Conservation (phyloP, 345 rosid genomes). For the Salix arbutifolia region DNA sequence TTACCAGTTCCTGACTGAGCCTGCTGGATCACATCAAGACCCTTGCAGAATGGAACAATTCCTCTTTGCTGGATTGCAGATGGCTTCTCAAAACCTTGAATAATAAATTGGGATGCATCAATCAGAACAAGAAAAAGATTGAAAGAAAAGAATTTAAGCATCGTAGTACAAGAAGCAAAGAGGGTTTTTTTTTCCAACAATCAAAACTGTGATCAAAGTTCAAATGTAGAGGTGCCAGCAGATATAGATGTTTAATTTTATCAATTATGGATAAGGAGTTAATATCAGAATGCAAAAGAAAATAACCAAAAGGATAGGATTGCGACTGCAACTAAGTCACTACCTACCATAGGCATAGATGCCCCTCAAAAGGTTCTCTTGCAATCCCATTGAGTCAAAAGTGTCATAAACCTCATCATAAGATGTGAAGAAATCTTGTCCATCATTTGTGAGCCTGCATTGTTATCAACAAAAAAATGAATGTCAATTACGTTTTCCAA, state of each 20-base stretch:
- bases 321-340: not conserved
- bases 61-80: conserved; percentile 98
- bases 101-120: not conserved
- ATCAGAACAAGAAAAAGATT: not conserved
- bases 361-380: conserved; percentile 78
- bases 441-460: conserved; percentile 49
- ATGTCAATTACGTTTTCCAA: not conserved
- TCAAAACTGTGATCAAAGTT: not conserved
- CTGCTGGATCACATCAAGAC: conserved; percentile 93
- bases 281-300: not conserved
- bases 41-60: conserved; percentile 86
- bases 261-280: too few relatives aligned
- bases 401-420: conserved; percentile 81
- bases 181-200: not conserved
- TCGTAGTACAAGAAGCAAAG: not conserved
- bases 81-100: conserved; percentile 70
- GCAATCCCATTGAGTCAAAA: conserved; percentile 83
- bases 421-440: conserved; percentile 62
- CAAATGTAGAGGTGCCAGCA: not conserved
- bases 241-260: not conserved
- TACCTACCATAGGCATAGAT: conserved; percentile 85
- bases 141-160: not conserved
- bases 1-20: conserved; percentile 97
- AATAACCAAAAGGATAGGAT: not conserved
- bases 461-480: not conserved